Evolutionary conservation across 495 filamentous ascomycete species (phyloP).

Genomic region (Friedmanniomyces endolithicus): DNA sequence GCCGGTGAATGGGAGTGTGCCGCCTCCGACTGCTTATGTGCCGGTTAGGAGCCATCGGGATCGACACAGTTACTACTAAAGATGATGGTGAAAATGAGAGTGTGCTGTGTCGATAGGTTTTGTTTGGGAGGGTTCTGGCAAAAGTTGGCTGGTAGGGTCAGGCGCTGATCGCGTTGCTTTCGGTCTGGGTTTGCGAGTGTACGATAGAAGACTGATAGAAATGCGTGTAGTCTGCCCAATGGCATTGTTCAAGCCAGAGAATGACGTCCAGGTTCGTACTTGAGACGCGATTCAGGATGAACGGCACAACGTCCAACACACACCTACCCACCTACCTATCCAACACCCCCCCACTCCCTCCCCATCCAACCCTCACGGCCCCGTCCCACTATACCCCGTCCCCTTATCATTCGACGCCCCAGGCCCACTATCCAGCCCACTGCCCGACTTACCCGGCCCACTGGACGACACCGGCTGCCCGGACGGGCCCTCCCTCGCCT

Average conservation of each 20-base stretch:
- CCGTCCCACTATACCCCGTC: not conserved
- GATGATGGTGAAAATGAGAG: too few species aligned
- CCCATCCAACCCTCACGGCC: not conserved
- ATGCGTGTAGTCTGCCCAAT: too few species aligned
- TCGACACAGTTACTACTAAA: slow-evolving; percentile 12
- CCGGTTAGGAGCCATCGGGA: slow-evolving; percentile 20
- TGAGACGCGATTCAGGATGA: too few species aligned
- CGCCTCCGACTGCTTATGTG: slow-evolving; percentile 15
- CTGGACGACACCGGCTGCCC: not conserved
- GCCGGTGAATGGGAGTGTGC: not conserved
- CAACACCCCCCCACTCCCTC: not conserved
- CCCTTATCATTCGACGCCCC: not conserved
- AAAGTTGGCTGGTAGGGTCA: too few species aligned
- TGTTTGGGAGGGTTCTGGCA: too few species aligned
- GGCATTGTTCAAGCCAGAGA: too few species aligned
- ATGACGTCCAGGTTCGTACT: too few species aligned
- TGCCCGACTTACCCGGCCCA: not conserved
- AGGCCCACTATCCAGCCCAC: not conserved
- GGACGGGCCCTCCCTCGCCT: not conserved
- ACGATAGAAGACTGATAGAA: too few species aligned
- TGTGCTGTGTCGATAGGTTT: too few species aligned
- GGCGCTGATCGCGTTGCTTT: too few species aligned
- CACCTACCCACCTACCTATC: not conserved
- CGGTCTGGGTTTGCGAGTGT: too few species aligned
- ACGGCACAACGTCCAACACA: too few species aligned